Conservation (phyloP, 2,329 filamentous ascomycete species). For the Phaeosphaeria sp. region DNA sequence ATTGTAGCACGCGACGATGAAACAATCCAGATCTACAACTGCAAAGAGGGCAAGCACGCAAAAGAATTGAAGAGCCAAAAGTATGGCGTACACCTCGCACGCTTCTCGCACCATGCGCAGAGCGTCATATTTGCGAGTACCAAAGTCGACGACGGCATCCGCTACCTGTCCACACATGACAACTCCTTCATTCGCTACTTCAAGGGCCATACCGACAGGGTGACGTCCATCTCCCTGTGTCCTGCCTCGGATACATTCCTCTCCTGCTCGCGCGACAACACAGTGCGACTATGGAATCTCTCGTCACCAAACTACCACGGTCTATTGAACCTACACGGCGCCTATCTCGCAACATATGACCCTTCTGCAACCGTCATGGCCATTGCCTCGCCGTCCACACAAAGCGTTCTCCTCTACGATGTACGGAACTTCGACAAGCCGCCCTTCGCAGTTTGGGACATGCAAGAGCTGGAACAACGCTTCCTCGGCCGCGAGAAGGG, state of each 20-base stretch:
- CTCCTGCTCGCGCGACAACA: constrained; percentile 89
- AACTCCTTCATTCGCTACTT: constrained; percentile 98
- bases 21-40: constrained; percentile 93
- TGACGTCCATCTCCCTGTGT: constrained; percentile 84
- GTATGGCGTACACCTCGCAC: constrained; percentile 91
- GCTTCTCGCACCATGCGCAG: constrained; percentile 90
- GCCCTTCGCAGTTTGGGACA: constrained; percentile 85
- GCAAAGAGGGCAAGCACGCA: constrained; percentile 85
- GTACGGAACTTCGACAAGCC: constrained; percentile 91
- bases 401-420: constrained; percentile 87
- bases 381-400: constrained; percentile 80
- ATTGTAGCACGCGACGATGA: constrained; percentile 94
- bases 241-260: constrained; percentile 91
- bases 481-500: constrained; percentile 54
- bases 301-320: constrained; percentile 81
- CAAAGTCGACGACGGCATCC: constrained; percentile 89
- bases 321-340: constrained; percentile 78
- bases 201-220: constrained; percentile 82
- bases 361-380: constrained; percentile 92
- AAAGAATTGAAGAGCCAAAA: constrained; percentile 95
- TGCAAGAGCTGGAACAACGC: constrained; percentile 68
- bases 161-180: constrained; percentile 89
- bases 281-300: constrained; percentile 88
- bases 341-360: constrained; percentile 87
- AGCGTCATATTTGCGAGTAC: constrained; percentile 96